Conservation (phyloP, 2,329 filamentous ascomycete species). For the Xylaria digitata region DNA sequence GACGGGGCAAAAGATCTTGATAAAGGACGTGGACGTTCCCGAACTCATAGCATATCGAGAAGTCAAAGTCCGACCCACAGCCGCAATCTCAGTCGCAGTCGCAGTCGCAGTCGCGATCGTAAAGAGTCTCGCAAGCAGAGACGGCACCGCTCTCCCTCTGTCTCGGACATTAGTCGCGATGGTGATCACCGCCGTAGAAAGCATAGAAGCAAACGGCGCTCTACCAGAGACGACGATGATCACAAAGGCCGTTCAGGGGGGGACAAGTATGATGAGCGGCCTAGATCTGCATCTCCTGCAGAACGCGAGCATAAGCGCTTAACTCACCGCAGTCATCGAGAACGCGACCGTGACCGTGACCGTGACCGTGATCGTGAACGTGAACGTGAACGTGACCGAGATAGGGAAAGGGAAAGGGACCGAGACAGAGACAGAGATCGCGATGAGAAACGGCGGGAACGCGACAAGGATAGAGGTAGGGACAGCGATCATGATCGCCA, state of each 20-base stretch:
- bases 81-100: slow-evolving; percentile 57
- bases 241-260: slow-evolving; percentile 53
- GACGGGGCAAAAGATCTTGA: slow-evolving; percentile 45
- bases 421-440: slow-evolving; percentile 56
- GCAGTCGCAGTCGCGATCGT: slow-evolving; percentile 58
- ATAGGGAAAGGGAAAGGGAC: slow-evolving; percentile 57
- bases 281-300: slow-evolving; percentile 72
- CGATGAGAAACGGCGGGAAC: slow-evolving; percentile 51
- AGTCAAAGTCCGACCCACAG: slow-evolving; percentile 53
- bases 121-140: slow-evolving; percentile 63
- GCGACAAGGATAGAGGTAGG: slow-evolving; percentile 54
- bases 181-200: slow-evolving; percentile 65
- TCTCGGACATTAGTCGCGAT: slow-evolving; percentile 59
- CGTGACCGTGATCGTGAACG: slow-evolving; percentile 54
- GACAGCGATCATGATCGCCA: slow-evolving; percentile 52
- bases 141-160: slow-evolving; percentile 65
- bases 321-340: slow-evolving; percentile 59
- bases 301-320: slow-evolving; percentile 59
- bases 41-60: slow-evolving; percentile 49
- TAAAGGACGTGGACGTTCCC: slow-evolving; percentile 48
- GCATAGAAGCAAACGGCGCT: slow-evolving; percentile 58
- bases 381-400: slow-evolving; percentile 54
- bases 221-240: slow-evolving; percentile 61
- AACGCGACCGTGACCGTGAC: slow-evolving; percentile 54
- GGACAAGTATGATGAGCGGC: slow-evolving; percentile 63